These are phyloP conservation scores for Diaporthe eres DNA, from an alignment of 2,329 filamentous ascomycete genomes.

Conservation along the genomic window DNA sequence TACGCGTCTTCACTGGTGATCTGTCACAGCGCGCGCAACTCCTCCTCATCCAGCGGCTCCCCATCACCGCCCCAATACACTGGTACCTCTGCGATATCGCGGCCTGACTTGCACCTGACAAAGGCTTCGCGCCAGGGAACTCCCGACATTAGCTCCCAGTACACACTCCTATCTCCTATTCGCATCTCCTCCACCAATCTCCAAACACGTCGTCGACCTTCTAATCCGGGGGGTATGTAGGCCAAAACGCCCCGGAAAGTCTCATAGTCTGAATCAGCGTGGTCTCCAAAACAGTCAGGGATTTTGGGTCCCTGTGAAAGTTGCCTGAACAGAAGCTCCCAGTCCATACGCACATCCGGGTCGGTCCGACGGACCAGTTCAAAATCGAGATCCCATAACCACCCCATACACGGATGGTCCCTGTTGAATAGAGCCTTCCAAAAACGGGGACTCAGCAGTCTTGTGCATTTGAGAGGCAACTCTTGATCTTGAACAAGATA, in stretches of 20 bases:
- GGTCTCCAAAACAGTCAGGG: background rate
- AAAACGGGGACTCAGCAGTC: background rate
- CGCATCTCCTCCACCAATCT: background rate
- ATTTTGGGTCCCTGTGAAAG: slow-evolving; percentile 2
- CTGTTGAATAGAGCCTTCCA: background rate
- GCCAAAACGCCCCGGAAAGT: background rate
- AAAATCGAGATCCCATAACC: slow-evolving; percentile 16
- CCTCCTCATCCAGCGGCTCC: slow-evolving; percentile 6
- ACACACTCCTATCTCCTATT: background rate
- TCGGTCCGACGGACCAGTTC: background rate
- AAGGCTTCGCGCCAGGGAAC: too few species aligned
- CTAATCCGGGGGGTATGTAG: background rate
- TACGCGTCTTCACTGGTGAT: background rate
- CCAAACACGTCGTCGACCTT: slow-evolving; percentile 12
- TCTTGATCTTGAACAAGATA: background rate
- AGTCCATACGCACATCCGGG: background rate
- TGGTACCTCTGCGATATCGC: background rate
- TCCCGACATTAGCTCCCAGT: background rate
- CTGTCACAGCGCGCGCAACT: background rate
- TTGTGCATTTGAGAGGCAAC: slow-evolving; percentile 5
- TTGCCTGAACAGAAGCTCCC: slow-evolving; percentile 3
- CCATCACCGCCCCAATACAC: background rate
- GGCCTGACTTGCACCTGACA: background rate
- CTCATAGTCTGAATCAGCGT: slow-evolving; percentile 8
- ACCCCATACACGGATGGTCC: background rate